A percentile compares a stretch with the other conserved stretches of the same genome.
Conservation (phyloP, 2,329 filamentous ascomycete species). For the Penicillium thymicola region DNA sequence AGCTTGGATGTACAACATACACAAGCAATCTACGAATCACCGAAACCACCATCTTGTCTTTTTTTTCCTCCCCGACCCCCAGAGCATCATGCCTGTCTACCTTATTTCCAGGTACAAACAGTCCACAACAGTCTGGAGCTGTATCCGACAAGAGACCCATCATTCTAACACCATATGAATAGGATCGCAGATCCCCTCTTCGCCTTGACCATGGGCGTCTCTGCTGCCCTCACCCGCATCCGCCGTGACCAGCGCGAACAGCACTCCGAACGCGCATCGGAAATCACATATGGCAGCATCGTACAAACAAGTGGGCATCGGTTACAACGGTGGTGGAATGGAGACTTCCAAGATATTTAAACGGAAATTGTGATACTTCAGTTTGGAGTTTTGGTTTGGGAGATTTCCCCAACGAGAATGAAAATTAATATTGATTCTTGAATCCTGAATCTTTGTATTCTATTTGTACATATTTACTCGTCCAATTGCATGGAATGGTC, state of each 20-base stretch:
- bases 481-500: not conserved
- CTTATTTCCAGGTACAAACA: conserved; percentile 41
- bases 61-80: not conserved
- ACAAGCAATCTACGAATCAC: not conserved
- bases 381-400: not conserved
- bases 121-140: not conserved
- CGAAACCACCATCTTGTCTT: not conserved
- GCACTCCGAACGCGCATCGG: conserved; percentile 36
- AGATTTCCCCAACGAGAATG: not conserved
- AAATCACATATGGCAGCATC: conserved; percentile 32
- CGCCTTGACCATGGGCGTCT: conserved; percentile 49
- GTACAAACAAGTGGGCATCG: conserved; percentile 30
- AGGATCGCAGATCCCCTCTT: conserved; percentile 55
- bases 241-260: conserved; percentile 53
- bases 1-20: not conserved
- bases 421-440: not conserved
- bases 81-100: conserved; percentile 29
- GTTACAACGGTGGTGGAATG: conserved; percentile 41
- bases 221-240: conserved; percentile 53
- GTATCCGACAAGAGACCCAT: not conserved
- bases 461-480: not conserved
- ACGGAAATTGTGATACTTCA: not conserved
- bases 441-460: not conserved
- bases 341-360: conserved; percentile 36
- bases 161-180: conserved; percentile 2